Base-by-base conservation (phyloP, 2,329 filamentous ascomycete genomes). In the Pseudocercospora fijiensis region DNA sequence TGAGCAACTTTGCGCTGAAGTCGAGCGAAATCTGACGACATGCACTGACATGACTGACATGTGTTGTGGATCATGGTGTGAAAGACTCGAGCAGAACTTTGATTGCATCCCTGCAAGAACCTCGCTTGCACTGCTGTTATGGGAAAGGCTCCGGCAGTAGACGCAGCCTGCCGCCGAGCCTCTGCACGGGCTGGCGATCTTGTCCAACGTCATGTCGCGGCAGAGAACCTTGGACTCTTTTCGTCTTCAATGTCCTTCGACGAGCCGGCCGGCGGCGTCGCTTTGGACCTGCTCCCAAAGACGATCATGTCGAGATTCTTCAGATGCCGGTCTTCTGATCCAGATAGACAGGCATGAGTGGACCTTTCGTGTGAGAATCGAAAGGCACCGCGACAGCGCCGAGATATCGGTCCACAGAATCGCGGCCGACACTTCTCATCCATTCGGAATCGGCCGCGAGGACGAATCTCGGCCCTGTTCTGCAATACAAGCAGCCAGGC, bases 361-460 rank as follows among this genome's bases (percentile, higher is more conserved):
- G 13, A 22, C 24, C 49, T 52, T 37, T 47, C 56, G 41, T 58
- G n/a, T 28, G 57, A 60, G 60, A 30, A 60, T 63, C 27, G 13
- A 33, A 61, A 65, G 60, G 51, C 56, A 63, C 62, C 62, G 65
- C 51, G 57, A 65, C 49, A 45, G 59, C 56, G 57, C 65, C 65
- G 65, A 67, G 60, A 65, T 66, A 61, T 58, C 59, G 62, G 60
- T 61, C 57, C 57, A 57, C 58, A 33, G 33, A 30, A 58, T 52
- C 57, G 45, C 18, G n/a, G 41, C 28, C 58, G 58, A 51, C 59
- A 33, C 53, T 33, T 49, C 22, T 41, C 43, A 33, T 45, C 18
- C 49, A 59, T 51, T 53, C 49, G 49, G 41, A 41, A 45, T 59
- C 28, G 55, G 30, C 49, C 55, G 53, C 30, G 20, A 64, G 66